Base-by-base conservation (phyloP, 768 basidiomycete genomes). In the Phanerochaete sordida region DNA sequence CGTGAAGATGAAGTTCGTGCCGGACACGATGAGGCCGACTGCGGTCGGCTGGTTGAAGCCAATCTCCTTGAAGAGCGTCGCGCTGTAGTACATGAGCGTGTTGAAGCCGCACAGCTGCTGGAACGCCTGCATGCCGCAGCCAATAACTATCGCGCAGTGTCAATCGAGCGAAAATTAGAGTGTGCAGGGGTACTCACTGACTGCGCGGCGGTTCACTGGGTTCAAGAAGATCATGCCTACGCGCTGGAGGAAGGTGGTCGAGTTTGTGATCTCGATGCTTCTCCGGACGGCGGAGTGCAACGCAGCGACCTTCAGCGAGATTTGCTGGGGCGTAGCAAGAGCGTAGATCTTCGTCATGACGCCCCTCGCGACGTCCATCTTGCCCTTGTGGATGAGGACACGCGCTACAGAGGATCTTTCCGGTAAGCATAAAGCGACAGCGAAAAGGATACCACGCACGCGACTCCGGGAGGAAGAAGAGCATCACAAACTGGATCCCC, bases 51-150 rank as follows among this genome's bases (percentile, higher is more conserved):
- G 87, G 68, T 88, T 76, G 74, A 93, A 93, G 0, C 91, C 91
- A 51, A 93, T 88, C 63, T 85, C 79, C 64, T 87, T 82, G 76
- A 93, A 93, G 13, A 93, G 78, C 0, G 90, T 90, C 3, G 90
- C 87, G 51, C 67, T 68, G 51, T 70, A 73, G 48, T 73, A 73
- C 82, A 85, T 84, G 59, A 91, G 79, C 0, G 91, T 90, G 66
- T 93, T 92, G 77, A 91, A 92, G 1, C 91, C 91, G 62, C 85
- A 92, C 0, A 93, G 78, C 68, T 93, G 91, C 68, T 94, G 91
- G 72, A 85, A 87, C 0, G 87, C 90, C 74, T 93, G 91, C 72
- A 93, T 83, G 46, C 88, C 91, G 68, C 88, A 90, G 11, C 83
- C 87, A 15, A 93, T 79, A 63, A 89, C 88, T 90, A 58, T 43